These are phyloP conservation scores for Combretum micranthum DNA, from an alignment of 345 rosid genomes.

Conservation along the genomic window DNA sequence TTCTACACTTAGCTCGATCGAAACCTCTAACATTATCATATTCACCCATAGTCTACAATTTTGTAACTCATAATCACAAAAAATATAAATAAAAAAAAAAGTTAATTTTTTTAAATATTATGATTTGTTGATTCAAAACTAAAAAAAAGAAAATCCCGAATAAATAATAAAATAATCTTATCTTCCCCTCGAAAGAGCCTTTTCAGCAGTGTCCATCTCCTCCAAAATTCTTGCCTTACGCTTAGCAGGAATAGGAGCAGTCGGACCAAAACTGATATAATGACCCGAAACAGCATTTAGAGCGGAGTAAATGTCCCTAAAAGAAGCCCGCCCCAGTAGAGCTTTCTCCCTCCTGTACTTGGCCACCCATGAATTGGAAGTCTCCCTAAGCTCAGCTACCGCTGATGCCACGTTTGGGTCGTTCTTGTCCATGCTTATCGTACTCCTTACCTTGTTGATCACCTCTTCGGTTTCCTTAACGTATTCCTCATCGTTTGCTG, in stretches of 20 bases:
- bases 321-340: conserved; percentile 67
- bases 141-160: conserved; percentile 1
- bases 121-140: no score
- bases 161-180: conserved; percentile 11
- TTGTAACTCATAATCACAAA: no score
- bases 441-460: conserved; percentile 62
- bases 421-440: conserved; percentile 61
- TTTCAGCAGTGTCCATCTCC: conserved; percentile 90
- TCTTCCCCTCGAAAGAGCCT: conserved; percentile 71
- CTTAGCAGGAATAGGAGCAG: conserved; percentile 79
- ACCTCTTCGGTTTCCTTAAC: conserved; percentile 71
- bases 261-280: conserved; percentile 92
- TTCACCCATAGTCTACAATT: no score
- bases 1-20: no score
- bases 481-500: conserved; percentile 61
- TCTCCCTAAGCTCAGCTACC: conserved; percentile 68
- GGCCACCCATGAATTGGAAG: conserved; percentile 88
- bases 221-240: conserved; percentile 83
- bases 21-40: no score
- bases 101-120: no score
- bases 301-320: conserved; percentile 82
- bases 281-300: conserved; percentile 89
- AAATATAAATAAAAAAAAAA: no score
- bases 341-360: conserved; percentile 93
- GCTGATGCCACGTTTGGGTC: conserved; percentile 77